Evolutionary conservation across 306 rosid species (phyloP).

Genomic region (Morella rubra): DNA sequence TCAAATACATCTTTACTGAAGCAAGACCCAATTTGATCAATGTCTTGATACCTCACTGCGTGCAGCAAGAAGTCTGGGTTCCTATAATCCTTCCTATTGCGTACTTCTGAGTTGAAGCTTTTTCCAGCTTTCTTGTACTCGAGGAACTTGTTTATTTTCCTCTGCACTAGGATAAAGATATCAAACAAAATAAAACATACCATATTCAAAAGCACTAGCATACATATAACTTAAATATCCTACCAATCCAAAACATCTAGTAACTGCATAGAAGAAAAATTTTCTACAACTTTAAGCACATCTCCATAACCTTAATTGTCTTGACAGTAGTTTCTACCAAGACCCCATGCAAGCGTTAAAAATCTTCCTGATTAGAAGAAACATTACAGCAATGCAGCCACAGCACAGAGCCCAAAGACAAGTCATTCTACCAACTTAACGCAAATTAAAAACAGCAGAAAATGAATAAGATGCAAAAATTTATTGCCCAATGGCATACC

Average conservation of each 20-base stretch:
- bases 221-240: constrained; percentile 1
- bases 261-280: not conserved
- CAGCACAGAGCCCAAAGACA: not conserved
- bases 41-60: constrained; percentile 96
- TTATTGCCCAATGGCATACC: not conserved
- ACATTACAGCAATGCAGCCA: not conserved
- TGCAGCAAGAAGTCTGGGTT: constrained; percentile 92
- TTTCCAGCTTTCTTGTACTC: constrained; percentile 85
- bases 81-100: constrained; percentile 87
- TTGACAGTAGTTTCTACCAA: not conserved
- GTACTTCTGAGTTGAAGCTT: constrained; percentile 94
- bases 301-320: not conserved
- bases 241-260: not conserved
- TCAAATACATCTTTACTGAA: constrained; percentile 94
- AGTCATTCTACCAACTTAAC: not conserved
- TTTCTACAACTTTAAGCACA: not conserved
- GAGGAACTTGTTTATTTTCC: constrained; percentile 80
- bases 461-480: not conserved
- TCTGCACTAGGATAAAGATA: constrained; percentile 48
- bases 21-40: constrained; percentile 95
- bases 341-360: not conserved
- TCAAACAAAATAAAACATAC: constrained; percentile 6
- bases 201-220: not conserved
- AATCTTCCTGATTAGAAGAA: not conserved
- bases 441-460: not conserved